These are phyloP conservation scores for Blastobotrys elegans DNA, from an alignment of 1,139 yeast genomes.

Conservation along the genomic window DNA sequence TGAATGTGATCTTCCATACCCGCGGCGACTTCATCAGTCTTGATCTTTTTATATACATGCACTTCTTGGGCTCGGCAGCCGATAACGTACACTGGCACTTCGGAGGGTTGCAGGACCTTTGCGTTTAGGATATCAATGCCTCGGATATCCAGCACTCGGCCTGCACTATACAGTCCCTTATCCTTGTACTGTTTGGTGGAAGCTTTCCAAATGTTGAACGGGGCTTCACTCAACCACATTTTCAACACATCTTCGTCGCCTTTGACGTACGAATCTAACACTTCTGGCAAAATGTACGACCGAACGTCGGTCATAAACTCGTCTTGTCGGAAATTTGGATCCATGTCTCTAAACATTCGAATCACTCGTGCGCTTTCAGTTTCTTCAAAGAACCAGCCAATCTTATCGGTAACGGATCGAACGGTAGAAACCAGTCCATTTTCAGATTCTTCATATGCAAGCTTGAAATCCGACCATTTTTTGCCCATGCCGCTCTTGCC, in stretches of 20 bases:
- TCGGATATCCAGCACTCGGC: constrained; percentile 87
- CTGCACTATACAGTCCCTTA: constrained; percentile 89
- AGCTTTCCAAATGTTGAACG: constrained; percentile 90
- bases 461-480: constrained; percentile 54
- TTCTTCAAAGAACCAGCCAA: constrained; percentile 88
- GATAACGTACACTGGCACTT: constrained; percentile 87
- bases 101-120: constrained; percentile 84
- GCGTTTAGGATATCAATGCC: constrained; percentile 92
- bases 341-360: constrained; percentile 80
- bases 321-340: constrained; percentile 79
- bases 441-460: constrained; percentile 80
- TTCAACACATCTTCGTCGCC: constrained; percentile 83
- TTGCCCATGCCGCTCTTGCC: constrained; percentile 70
- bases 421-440: constrained; percentile 81
- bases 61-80: constrained; percentile 97
- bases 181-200: constrained; percentile 89
- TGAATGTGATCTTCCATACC: constrained; percentile 94
- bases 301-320: constrained; percentile 80
- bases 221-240: constrained; percentile 95
- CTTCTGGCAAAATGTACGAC: constrained; percentile 90
- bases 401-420: constrained; percentile 73
- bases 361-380: constrained; percentile 93
- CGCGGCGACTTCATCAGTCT: constrained; percentile 92
- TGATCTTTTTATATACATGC: constrained; percentile 79
- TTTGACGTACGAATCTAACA: constrained; percentile 89